These are phyloP conservation scores for Eucalyptus polyanthemos DNA, from an alignment of 345 rosid genomes.

Conservation along the genomic window DNA sequence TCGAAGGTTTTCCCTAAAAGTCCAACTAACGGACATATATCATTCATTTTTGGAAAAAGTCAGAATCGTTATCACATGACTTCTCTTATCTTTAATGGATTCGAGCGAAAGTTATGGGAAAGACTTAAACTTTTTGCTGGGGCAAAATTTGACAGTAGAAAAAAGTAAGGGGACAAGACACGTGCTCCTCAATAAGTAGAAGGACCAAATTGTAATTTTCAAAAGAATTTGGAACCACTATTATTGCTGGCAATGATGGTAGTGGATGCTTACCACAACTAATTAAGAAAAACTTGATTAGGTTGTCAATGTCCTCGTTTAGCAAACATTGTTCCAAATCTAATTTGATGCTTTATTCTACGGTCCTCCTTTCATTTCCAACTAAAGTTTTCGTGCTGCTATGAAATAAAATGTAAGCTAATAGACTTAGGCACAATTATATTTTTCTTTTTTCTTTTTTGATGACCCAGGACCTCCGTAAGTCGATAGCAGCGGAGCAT, in stretches of 20 bases:
- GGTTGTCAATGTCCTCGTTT: background rate
- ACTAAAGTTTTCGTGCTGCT: background rate
- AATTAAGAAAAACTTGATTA: background rate
- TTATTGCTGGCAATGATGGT: background rate
- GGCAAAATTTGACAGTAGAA: background rate
- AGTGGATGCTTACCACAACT: background rate
- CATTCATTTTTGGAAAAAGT: background rate
- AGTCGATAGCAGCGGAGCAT: no score
- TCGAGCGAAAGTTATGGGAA: background rate
- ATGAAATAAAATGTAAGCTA: background rate
- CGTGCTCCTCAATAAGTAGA: background rate
- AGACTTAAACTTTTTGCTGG: background rate
- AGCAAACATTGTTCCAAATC: background rate
- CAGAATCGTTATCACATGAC: background rate
- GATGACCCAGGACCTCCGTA: no score
- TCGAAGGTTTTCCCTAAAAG: accelerated
- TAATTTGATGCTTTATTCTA: background rate
- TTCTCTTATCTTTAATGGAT: background rate
- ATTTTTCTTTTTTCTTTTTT: background rate
- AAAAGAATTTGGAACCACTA: background rate
- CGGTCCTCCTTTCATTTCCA: background rate
- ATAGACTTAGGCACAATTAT: background rate
- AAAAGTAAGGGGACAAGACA: background rate
- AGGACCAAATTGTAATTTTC: background rate
- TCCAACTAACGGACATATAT: no score